These are phyloP conservation scores for Sophora flavescens DNA, from an alignment of 306 rosid species.

Conservation along the genomic window DNA sequence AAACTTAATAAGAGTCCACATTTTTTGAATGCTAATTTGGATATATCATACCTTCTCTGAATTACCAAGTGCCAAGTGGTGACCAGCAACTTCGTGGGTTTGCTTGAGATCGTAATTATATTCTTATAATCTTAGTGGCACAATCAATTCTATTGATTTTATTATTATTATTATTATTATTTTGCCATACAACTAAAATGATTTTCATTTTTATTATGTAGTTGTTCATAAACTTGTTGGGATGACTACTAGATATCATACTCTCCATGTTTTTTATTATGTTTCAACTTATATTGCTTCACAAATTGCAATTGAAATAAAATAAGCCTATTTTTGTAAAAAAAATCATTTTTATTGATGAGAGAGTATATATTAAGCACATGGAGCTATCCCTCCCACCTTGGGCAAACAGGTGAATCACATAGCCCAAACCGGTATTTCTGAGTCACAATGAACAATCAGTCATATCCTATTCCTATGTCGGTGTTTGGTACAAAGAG, in stretches of 20 bases:
- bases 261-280: too few relatives aligned
- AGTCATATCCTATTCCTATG: constrained; percentile 7
- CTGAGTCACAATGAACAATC: constrained; percentile 30
- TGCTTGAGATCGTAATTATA: background rate
- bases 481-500: too few relatives aligned
- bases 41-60: background rate
- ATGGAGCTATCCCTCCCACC: background rate
- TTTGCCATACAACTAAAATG: background rate
- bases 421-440: background rate
- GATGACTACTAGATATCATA: too few relatives aligned
- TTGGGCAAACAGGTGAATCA: background rate
- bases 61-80: constrained; percentile 25
- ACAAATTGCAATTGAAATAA: too few relatives aligned
- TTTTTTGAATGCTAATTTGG: constrained; percentile 32
- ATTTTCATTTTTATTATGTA: too few relatives aligned
- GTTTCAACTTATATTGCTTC: too few relatives aligned
- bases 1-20: background rate
- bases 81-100: background rate
- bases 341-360: background rate
- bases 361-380: background rate
- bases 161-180: too few relatives aligned
- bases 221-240: too few relatives aligned
- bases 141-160: background rate
- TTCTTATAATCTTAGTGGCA: background rate
- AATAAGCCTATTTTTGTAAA: too few relatives aligned